Conservation (phyloP, 2,329 filamentous ascomycete species). For the Hypoxylon sp. region DNA sequence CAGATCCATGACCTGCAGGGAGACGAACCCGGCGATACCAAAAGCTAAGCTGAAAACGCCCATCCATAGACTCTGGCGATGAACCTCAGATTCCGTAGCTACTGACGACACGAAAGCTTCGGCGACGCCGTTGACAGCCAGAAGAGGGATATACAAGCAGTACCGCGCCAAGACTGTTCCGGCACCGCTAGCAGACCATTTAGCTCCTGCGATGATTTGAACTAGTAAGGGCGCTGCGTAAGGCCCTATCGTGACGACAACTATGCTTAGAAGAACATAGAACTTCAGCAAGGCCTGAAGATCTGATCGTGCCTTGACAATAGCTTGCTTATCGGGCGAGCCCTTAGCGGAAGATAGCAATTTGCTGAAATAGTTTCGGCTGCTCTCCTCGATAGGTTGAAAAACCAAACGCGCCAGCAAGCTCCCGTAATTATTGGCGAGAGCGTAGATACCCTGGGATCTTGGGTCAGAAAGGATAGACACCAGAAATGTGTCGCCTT, state of each 20-base stretch:
- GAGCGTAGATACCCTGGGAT: constrained; percentile 91
- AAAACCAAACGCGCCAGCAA: constrained; percentile 90
- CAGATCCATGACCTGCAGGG: constrained; percentile 76
- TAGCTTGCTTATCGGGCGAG: constrained; percentile 47
- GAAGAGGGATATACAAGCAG: constrained; percentile 92
- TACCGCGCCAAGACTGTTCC: constrained; percentile 82
- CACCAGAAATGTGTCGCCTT: constrained; percentile 93
- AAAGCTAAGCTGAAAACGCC: constrained; percentile 83
- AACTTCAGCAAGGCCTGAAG: constrained; percentile 76
- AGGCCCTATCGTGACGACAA: constrained; percentile 80
- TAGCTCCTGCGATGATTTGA: constrained; percentile 79
- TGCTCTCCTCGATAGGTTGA: constrained; percentile 95
- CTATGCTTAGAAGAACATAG: constrained; percentile 81
- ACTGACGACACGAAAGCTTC: constrained; percentile 95
- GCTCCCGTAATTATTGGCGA: constrained; percentile 95
- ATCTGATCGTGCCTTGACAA: constrained; percentile 64
- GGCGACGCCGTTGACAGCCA: constrained; percentile 91
- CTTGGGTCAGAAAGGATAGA: constrained; percentile 81
- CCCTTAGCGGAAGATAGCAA: constrained; percentile 67
- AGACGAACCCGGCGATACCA: constrained; percentile 79
- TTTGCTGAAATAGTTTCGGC: constrained; percentile 88
- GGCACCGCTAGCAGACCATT: constrained; percentile 82
- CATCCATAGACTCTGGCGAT: constrained; percentile 88
- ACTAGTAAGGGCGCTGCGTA: constrained; percentile 81
- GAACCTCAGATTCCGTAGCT: constrained; percentile 81